These are phyloP conservation scores for Solanum chacoense DNA, from an alignment of 305 asterid genomes.

Conservation along the genomic window DNA sequence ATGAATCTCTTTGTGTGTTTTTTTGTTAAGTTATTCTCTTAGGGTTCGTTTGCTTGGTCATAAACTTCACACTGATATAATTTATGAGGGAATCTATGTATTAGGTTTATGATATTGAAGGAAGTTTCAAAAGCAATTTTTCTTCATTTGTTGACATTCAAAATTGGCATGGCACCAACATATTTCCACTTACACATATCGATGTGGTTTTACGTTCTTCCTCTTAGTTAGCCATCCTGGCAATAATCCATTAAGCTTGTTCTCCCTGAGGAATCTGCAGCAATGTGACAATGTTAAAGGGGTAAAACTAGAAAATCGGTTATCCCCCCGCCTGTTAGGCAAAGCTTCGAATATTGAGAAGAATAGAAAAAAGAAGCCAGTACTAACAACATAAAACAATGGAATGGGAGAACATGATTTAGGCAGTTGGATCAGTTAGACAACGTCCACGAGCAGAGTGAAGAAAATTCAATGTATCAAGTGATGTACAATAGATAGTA, in stretches of 20 bases:
- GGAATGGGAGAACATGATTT: background rate
- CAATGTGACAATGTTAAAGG: background rate
- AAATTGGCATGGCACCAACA: background rate
- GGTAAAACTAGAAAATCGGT: background rate
- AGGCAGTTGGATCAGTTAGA: background rate
- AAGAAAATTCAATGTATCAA: background rate
- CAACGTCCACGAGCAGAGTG: background rate
- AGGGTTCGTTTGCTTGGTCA: background rate
- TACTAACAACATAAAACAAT: background rate
- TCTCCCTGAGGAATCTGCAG: background rate
- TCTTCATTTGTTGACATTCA: background rate
- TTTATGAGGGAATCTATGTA: background rate
- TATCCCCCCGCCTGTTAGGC: background rate
- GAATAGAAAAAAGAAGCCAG: background rate
- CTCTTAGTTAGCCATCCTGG: background rate
- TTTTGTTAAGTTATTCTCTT: background rate
- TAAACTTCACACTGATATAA: background rate
- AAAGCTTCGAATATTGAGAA: background rate
- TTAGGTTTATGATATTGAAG: background rate
- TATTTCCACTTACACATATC: background rate
- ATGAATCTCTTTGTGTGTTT: background rate
- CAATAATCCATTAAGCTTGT: slow-evolving; percentile 1
- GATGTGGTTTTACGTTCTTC: background rate
- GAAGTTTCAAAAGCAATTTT: background rate
- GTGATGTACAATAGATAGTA: background rate